Conservation (phyloP, 2,329 filamentous ascomycete genomes). For the Pleurostoma richardsiae region DNA sequence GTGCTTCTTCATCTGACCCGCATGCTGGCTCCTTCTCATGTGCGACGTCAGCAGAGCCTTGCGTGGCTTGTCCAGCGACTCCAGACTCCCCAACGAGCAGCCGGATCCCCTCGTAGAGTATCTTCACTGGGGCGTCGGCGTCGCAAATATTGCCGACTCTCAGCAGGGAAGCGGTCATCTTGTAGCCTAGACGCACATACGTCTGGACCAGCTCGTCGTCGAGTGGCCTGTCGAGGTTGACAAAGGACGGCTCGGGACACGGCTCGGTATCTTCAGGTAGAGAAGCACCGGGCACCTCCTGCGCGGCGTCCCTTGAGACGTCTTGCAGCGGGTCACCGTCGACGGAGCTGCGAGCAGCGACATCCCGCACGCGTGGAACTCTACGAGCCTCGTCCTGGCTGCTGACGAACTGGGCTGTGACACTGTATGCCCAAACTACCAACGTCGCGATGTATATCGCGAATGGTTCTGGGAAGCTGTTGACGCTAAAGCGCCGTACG, state of each 20-base stretch:
- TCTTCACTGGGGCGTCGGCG: conserved; percentile 9
- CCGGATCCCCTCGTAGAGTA: conserved; percentile 8
- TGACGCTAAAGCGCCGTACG: conserved; percentile 40
- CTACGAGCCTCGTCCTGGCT: too few species aligned
- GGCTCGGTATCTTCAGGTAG: too few species aligned
- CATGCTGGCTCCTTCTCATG: too few species aligned
- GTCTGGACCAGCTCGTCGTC: conserved; percentile 2
- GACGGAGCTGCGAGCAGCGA: too few species aligned
- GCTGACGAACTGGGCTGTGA: too few species aligned
- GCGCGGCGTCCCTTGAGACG: not conserved
- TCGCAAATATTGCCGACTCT: conserved; percentile 41
- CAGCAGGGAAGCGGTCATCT: conserved; percentile 41
- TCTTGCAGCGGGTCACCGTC: not conserved
- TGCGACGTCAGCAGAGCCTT: too few species aligned
- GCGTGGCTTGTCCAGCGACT: too few species aligned
- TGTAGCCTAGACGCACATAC: not conserved
- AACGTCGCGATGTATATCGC: conserved; percentile 39
- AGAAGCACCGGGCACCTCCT: too few species aligned
- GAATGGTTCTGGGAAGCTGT: conserved; percentile 40
- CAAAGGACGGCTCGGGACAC: not conserved
- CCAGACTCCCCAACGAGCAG: conserved; percentile 2
- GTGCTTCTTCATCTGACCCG: too few species aligned
- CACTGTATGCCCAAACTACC: conserved; percentile 36
- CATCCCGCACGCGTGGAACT: not conserved
- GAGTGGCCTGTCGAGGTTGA: conserved; percentile 1